phyloP scores from a whole-genome alignment of 2,329 filamentous ascomycete genomes.

The Harringtonia lauricola region DNA sequence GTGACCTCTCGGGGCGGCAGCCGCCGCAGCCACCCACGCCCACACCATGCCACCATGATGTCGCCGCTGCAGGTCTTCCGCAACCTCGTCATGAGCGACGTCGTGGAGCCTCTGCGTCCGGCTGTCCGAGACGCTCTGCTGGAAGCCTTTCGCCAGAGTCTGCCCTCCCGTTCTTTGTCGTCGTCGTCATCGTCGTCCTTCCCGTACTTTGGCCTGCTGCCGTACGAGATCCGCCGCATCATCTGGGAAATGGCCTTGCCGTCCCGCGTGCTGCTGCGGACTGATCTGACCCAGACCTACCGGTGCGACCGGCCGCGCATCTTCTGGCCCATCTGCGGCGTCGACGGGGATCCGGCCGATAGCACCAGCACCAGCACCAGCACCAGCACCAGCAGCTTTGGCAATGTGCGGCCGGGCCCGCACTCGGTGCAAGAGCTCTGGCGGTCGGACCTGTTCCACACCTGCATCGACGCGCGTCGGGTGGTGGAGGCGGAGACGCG shows the following conservation, averaged over 20 bases:
- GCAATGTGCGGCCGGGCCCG: not conserved
- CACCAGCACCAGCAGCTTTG: no score
- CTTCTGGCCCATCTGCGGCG: not conserved
- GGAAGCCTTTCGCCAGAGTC: not conserved
- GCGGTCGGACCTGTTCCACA: constrained; percentile 11
- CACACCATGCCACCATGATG: constrained; percentile 1
- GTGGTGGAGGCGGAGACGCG: constrained; percentile 2
- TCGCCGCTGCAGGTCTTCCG: constrained; percentile 9
- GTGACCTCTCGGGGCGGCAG: not conserved
- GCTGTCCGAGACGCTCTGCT: constrained; percentile 7
- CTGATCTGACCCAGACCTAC: constrained; percentile 1
- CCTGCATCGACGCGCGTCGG: constrained; percentile 7
- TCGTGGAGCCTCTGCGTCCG: constrained; percentile 5
- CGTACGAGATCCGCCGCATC: constrained; percentile 11
- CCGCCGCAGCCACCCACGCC: not conserved
- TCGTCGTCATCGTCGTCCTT: not conserved
- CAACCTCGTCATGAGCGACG: constrained; percentile 10
- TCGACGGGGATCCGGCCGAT: not conserved
- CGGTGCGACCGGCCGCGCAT: no score
- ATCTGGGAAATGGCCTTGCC: constrained; percentile 11
- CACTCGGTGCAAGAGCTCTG: constrained; percentile 9
- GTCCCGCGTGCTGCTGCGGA: constrained; percentile 7
- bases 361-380: no score
- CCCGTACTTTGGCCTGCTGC: constrained; percentile 5
- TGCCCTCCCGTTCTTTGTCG: not conserved